Percentiles rank a stretch among this genome's conserved stretches.
Evolutionary conservation across 2,329 filamentous ascomycete species (phyloP).

Genomic region (Scopulariopsis brevicaulis): DNA sequence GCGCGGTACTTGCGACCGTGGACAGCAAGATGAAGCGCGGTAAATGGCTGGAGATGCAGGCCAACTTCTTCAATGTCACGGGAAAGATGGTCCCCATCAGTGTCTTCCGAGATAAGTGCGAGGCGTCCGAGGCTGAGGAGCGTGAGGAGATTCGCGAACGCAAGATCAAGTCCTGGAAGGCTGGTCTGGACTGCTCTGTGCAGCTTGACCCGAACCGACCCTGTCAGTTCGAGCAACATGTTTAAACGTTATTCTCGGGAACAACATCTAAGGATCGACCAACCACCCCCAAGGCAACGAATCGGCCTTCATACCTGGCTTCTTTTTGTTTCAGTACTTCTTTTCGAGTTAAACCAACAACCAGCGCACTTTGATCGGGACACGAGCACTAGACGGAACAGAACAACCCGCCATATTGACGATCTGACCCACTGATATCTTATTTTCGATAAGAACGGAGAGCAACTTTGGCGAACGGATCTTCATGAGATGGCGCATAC

Average conservation of each 20-base stretch:
- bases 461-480: slow-evolving; percentile 2
- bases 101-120: slow-evolving; percentile 22
- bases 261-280: neutral
- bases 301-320: neutral
- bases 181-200: slow-evolving; percentile 1
- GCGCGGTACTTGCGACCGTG: slow-evolving; percentile 21
- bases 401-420: neutral
- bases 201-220: slow-evolving; percentile 5
- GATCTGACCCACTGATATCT: slow-evolving; percentile 1
- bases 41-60: slow-evolving; percentile 29
- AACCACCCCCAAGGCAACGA: neutral
- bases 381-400: neutral
- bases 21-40: slow-evolving; percentile 19
- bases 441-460: slow-evolving; percentile 2
- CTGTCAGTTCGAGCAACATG: neutral
- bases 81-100: slow-evolving; percentile 26
- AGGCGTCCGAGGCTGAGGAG: slow-evolving; percentile 15
- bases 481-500: neutral
- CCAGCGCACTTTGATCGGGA: neutral
- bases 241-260: neutral
- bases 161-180: slow-evolving; percentile 7
- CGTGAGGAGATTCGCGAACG: slow-evolving; percentile 2
- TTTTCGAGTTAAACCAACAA: neutral
- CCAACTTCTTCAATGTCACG: slow-evolving; percentile 29
- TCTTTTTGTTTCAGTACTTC: neutral